Evolutionary conservation across 345 rosid species (phyloP), one percentile per base, ranked within the genome.

Genomic region (Citrus maxima): DNA sequence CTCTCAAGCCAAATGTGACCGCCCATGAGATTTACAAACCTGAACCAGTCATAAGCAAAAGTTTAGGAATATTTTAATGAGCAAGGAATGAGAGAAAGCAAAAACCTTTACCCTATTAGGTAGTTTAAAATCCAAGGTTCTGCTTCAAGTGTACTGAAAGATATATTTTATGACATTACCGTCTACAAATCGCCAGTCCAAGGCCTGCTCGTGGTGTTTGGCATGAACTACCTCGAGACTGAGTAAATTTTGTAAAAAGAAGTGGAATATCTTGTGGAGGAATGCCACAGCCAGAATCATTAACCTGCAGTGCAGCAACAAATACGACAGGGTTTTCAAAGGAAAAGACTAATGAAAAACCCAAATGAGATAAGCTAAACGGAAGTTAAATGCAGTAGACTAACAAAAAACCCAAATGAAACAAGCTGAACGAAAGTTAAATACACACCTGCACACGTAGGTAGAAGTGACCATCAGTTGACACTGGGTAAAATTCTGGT

Each of bases 1-100:
- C 99, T 96, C 82, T 92, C 97, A 13, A 96, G 86, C 93, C 97
- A 91, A 73, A 93, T 90, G 83, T 93, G 88, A 46, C 99, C 98
- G 75, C 93, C 95, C 99, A 95, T 95, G 81, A 93, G 87, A 85
- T 85, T 88, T n/a, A 91, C 92, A 84, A 92, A 95, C 85, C 98
- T 95, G 85, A 78, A 81, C 64, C 80, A 82, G 49, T 70, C 73
- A 78, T 77, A 73, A 70, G 51, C 72, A 62, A 63, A 9, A 18
- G 51, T 25, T 5, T 21, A 27, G 27, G 30, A 37, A 38, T 40
- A 69, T 64, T 32, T 65, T 54, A 25, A 73, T 25, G 22, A 59
- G 59, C 46, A 28, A 55, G 21, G 60, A 55, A 63, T 40, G 59
- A 40, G 51, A 18, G 2, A 46, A 49, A 25, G 27, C 28, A 67